Evolutionary conservation across 2,329 filamentous ascomycete genomes (phyloP).

Genomic region (Beauveria caledonica): DNA sequence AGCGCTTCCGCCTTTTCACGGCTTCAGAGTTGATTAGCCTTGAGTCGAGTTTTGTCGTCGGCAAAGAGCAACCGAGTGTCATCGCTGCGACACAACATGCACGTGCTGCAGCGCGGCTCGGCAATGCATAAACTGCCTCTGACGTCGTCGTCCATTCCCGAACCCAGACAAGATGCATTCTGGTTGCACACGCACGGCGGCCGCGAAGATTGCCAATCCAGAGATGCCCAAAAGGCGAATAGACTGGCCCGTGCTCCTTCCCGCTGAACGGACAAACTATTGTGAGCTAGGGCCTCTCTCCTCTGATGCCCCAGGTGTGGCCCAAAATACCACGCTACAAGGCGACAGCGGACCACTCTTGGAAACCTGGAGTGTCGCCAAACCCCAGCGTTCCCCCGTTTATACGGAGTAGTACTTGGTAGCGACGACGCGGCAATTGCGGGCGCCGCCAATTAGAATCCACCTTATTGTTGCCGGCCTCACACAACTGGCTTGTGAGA

Average conservation of each 20-base stretch:
- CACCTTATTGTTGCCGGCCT: not conserved
- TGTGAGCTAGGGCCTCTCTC: not conserved
- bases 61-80: not conserved
- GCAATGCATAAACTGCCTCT: not conserved
- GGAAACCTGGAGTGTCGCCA: not conserved
- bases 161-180: not conserved
- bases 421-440: not conserved
- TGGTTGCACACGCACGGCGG: not conserved
- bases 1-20: not conserved
- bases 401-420: too few relatives aligned
- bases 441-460: not conserved
- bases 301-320: not conserved
- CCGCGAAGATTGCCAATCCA: not conserved
- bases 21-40: not conserved
- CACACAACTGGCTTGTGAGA: not conserved
- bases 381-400: not conserved
- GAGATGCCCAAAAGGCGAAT: not conserved
- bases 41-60: not conserved
- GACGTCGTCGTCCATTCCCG: not conserved
- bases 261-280: not conserved
- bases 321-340: slow-evolving; percentile 4
- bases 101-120: not conserved
- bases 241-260: not conserved
- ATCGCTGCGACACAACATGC: not conserved
- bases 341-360: not conserved